Base-by-base conservation (phyloP, 2,329 filamentous ascomycete genomes). In the Cladosporium sp. region DNA sequence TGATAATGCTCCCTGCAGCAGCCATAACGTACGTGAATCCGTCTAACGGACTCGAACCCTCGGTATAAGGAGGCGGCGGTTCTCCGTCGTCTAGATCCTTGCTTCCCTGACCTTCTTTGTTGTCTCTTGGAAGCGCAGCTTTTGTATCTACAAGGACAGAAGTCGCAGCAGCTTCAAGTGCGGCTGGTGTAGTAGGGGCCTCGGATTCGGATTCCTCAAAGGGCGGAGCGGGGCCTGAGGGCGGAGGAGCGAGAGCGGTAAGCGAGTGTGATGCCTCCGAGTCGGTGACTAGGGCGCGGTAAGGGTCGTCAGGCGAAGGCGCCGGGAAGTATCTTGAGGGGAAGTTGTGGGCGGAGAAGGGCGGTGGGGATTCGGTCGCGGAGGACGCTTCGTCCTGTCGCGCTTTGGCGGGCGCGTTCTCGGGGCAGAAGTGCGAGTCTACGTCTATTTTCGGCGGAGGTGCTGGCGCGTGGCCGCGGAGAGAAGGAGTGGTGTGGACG, bases 1-100 rank as follows among this genome's bases (percentile, higher is more conserved):
- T 98, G 74, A 98, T 95, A 68, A 98, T 95, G 81, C 93, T 97
- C 78, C 92, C 92, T 73, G 92, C 91, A 69, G 90, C 88, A 73
- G 93, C 91, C 93, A 98, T 98, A 69, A 95, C 82, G 81, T 94
- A 98, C 62, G 86, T 85, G 67, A 98, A 98, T 51, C 89, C 88
- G 54, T 86, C 80, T 68, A 98, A 83, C 55, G 93, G 93, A 75
- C 89, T 96, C 54, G 84, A 86, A 62, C 92, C 91, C 81, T 97
- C 92, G 59, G 88, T 90, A 70, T 98, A 98, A 51, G 93, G 92
- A 52, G 93, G 93, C 54, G 93, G 93, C 52, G 92, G 92, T 74
- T 97, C 93, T 71, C 82, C 80, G 72, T 97, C 92, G 76, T 84
- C 81, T 52, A 78, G 65, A 52, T 75, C 81, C 68, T 93, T 93